Conservation (phyloP, 2,329 filamentous ascomycete genomes). For the Exophiala lecanii-corni region DNA sequence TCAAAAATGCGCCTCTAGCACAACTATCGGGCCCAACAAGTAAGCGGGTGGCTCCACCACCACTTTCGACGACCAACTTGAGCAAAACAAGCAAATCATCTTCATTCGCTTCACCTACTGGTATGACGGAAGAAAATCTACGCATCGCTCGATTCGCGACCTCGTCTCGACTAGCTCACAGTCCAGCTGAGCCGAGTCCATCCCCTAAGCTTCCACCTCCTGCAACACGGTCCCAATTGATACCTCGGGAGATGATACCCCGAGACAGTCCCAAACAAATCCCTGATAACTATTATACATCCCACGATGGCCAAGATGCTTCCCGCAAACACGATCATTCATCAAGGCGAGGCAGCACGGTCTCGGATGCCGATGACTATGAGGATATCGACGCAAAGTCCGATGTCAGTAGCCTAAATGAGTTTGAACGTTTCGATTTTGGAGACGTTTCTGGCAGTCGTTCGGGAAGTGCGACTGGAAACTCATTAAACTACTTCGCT, state of each 20-base stretch:
- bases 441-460: constrained; percentile 13
- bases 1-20: constrained; percentile 19
- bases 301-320: background rate
- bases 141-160: constrained; percentile 24
- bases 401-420: constrained; percentile 26
- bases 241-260: constrained; percentile 24
- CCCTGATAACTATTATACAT: background rate
- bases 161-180: constrained; percentile 20
- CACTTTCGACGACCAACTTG: constrained; percentile 16
- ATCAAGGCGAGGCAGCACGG: constrained; percentile 11
- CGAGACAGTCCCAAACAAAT: constrained; percentile 13
- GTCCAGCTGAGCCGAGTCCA: constrained; percentile 17
- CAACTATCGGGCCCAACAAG: background rate
- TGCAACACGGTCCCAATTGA: constrained; percentile 23
- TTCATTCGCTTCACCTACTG: constrained; percentile 1
- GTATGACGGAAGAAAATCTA: constrained; percentile 23
- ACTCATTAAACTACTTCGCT: constrained; percentile 17
- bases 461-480: constrained; percentile 15
- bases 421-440: constrained; percentile 26
- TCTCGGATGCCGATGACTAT: constrained; percentile 25
- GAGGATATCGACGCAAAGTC: constrained; percentile 27
- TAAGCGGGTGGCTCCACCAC: constrained; percentile 15
- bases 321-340: constrained; percentile 1
- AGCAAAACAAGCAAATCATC: constrained; percentile 6
- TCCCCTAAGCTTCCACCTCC: constrained; percentile 24